Evolutionary conservation across 805 yeast species (phyloP).

Genomic region (Ogataea saltuana): DNA sequence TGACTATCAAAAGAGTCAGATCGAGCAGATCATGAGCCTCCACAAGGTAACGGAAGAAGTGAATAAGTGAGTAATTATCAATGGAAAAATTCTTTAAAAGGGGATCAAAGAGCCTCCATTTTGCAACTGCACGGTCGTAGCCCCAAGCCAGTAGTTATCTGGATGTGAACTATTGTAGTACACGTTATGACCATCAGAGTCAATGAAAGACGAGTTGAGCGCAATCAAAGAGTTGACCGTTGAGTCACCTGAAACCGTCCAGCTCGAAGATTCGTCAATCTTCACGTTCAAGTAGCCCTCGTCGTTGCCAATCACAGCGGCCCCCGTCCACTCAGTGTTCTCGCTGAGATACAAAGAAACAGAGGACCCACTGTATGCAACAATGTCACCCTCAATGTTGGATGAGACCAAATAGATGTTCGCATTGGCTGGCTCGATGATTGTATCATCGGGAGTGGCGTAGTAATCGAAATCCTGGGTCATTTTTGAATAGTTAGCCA

Average conservation of each 20-base stretch:
- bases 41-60: no score
- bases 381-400: constrained; percentile 7
- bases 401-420: constrained; percentile 2
- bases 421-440: constrained; percentile 6
- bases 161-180: constrained; percentile 7
- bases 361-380: constrained; percentile 8
- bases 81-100: no score
- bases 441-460: constrained; percentile 5
- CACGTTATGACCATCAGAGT: constrained; percentile 1
- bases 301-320: constrained; percentile 8
- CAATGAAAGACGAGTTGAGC: neutral
- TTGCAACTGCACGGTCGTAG: neutral
- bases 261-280: constrained; percentile 1
- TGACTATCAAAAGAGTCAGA: no score
- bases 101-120: neutral
- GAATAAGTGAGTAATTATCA: no score
- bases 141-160: constrained; percentile 6
- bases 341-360: constrained; percentile 4
- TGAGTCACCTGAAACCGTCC: constrained; percentile 7
- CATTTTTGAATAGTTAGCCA: constrained; percentile 7
- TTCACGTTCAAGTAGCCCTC: constrained; percentile 1
- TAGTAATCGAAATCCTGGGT: constrained; percentile 8
- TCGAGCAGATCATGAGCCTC: no score
- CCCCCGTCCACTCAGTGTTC: constrained; percentile 4
- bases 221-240: constrained; percentile 1